Evolutionary conservation across 1,139 yeast genomes (phyloP).

Genomic region (Pichia sp.): DNA sequence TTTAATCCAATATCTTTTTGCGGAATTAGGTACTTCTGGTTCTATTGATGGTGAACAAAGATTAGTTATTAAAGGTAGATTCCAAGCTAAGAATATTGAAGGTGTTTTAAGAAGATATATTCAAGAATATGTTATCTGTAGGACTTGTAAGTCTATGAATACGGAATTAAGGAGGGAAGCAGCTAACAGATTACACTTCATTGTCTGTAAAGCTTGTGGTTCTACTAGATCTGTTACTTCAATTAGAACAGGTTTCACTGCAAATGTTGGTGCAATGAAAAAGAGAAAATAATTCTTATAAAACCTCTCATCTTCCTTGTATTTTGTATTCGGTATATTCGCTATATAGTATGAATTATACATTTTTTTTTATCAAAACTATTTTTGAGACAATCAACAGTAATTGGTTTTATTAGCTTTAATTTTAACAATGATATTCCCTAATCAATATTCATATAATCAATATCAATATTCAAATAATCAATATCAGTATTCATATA

Average conservation of each 20-base stretch:
- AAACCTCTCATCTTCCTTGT: no score
- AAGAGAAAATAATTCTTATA: constrained; percentile 45
- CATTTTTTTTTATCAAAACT: no score
- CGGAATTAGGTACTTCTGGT: constrained; percentile 99
- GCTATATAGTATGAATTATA: not conserved
- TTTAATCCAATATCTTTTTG: constrained; percentile 91
- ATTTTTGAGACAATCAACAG: no score
- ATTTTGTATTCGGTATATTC: constrained; percentile 6
- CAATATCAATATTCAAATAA: no score
- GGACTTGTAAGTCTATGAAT: constrained; percentile 97
- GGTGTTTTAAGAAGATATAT: constrained; percentile 94
- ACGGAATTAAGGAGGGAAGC: constrained; percentile 93
- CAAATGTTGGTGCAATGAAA: constrained; percentile 63
- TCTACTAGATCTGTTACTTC: constrained; percentile 95
- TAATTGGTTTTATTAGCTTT: no score
- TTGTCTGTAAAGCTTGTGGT: constrained; percentile 98
- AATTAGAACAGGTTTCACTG: constrained; percentile 99
- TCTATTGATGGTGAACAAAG: constrained; percentile 97
- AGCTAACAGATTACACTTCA: constrained; percentile 91
- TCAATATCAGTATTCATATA: no score
- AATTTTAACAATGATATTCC: no score
- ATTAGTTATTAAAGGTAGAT: constrained; percentile 94
- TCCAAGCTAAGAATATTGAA: constrained; percentile 96
- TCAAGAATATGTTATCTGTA: constrained; percentile 95
- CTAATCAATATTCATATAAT: no score